Base-by-base conservation (phyloP, 768 basidiomycete genomes). In the Suillus hirtellus region DNA sequence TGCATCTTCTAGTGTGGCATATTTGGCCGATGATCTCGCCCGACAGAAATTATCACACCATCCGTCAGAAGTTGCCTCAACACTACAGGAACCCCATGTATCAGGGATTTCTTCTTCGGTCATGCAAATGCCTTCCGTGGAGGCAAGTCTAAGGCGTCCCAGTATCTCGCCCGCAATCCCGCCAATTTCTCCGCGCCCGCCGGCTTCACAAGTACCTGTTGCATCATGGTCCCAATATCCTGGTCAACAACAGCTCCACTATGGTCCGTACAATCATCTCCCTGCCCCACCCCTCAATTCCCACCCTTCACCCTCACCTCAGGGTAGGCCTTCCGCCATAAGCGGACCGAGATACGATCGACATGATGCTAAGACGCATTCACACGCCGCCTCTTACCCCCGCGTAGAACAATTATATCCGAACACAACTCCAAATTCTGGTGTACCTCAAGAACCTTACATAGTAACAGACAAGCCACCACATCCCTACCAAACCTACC, bases 21-120 rank as follows among this genome's bases (percentile, higher is more conserved):
- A 74, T 19, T 72, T 82, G 19, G 66, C 75, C 4, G 73, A 79
- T 63, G 76, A 79, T 52, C 80, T 84, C 61, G 72, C 72, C 46
- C 71, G 74, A 43, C 75, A 79, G 31, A 72, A 65, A n/a, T 69
- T 82, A 24, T 76, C 78, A 27, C 52, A 73, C 14, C 49, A 59
- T 35, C 60, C 70, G 8, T 60, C 70, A 24, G 66, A 64, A n/a
- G 37, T 40, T 24, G 9, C 12, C 19, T 9, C 49, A 21, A 35
- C 17, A 24, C 34, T 10, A 9, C 40, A 49, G 17, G 55, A 63
- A 17, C 21, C 37, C 1, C 27, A 21, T 38, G 10, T 4, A 6
- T 31, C 59, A 59, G 34, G 72, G 69, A 73, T 64, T 72, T 34
- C 81, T 81, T 63, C 68, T 77, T 24, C 80, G 81, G 58, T 81